Conservation (phyloP, 176 grass and related monocot genomes). For the Dactylis glomerata region DNA sequence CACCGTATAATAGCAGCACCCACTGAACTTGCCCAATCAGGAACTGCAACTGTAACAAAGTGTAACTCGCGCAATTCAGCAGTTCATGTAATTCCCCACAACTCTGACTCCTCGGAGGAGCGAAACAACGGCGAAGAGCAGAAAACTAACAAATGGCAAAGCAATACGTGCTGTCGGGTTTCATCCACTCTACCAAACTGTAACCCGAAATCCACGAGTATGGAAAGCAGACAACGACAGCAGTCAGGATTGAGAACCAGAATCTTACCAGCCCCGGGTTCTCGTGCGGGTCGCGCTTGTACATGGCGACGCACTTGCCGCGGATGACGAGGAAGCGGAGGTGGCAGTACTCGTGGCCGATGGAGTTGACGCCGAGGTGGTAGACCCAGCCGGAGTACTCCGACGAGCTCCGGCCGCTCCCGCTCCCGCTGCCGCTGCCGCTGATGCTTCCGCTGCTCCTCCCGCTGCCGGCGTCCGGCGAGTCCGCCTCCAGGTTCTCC, state of each 20-base stretch:
- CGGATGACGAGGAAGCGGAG: constrained; percentile 81
- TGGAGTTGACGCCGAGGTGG: constrained; percentile 85
- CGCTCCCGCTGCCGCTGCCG: constrained; percentile 12
- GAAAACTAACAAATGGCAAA: neutral
- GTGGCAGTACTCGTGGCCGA: constrained; percentile 86
- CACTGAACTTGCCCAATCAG: neutral
- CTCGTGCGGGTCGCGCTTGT: constrained; percentile 73
- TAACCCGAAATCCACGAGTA: neutral
- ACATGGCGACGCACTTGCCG: constrained; percentile 75
- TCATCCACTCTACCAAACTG: neutral
- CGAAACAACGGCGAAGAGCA: neutral
- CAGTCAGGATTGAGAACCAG: too few species aligned
- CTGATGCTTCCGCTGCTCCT: constrained; percentile 20
- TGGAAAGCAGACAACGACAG: neutral
- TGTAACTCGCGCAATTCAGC: neutral
- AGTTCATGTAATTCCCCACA: neutral
- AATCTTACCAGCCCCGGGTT: constrained; percentile 60
- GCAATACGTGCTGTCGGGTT: neutral
- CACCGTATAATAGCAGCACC: too few species aligned
- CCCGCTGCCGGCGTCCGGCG: constrained; percentile 31
- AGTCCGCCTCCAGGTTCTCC: constrained; percentile 39
- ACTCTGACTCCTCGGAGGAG: neutral
- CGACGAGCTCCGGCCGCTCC: constrained; percentile 25
- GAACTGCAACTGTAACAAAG: neutral
- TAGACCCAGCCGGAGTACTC: constrained; percentile 84